A percentile compares a stretch with the other conserved stretches of the same genome.
Evolutionary conservation across 805 yeast genomes (phyloP).

Genomic region (Wickerhamomyces chambardii): DNA sequence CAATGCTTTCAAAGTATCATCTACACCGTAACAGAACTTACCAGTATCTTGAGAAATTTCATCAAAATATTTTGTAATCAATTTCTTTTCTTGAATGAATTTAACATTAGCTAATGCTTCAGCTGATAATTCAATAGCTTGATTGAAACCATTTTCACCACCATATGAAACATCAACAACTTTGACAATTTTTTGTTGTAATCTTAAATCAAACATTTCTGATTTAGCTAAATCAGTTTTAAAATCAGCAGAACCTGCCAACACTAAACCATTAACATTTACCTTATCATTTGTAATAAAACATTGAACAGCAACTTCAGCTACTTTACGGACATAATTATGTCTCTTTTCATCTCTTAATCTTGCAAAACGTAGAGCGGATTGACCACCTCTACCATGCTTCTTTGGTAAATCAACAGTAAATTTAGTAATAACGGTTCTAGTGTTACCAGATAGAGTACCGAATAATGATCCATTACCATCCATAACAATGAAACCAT

Average conservation of each 20-base stretch:
- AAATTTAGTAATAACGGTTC: conserved; percentile 93
- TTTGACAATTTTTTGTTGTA: conserved; percentile 79
- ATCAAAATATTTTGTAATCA: conserved; percentile 86
- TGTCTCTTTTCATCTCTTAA: conserved; percentile 99
- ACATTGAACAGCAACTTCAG: conserved; percentile 96
- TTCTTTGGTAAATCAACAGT: conserved; percentile 97
- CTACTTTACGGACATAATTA: conserved; percentile 95
- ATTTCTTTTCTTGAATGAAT: conserved; percentile 96
- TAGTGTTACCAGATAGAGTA: conserved; percentile 89
- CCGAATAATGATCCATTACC: conserved; percentile 99
- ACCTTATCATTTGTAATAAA: conserved; percentile 94
- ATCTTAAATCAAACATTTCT: conserved; percentile 87
- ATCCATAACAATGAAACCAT: conserved; percentile 98
- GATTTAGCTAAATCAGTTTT: conserved; percentile 90
- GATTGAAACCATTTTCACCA: conserved; percentile 99
- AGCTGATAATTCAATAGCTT: conserved; percentile 96
- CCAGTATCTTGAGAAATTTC: conserved; percentile 98
- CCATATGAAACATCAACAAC: conserved; percentile 97
- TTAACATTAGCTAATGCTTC: conserved; percentile 96
- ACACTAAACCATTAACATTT: conserved; percentile 85
- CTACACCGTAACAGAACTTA: conserved; percentile 95
- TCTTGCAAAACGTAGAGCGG: conserved; percentile 98
- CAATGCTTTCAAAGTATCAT: conserved; percentile 91
- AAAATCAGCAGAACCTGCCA: conserved; percentile 99
- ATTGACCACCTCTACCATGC: conserved; percentile 99